These are phyloP conservation scores for Nicotiana rustica DNA, from an alignment of 305 asterid species.

Conservation along the genomic window DNA sequence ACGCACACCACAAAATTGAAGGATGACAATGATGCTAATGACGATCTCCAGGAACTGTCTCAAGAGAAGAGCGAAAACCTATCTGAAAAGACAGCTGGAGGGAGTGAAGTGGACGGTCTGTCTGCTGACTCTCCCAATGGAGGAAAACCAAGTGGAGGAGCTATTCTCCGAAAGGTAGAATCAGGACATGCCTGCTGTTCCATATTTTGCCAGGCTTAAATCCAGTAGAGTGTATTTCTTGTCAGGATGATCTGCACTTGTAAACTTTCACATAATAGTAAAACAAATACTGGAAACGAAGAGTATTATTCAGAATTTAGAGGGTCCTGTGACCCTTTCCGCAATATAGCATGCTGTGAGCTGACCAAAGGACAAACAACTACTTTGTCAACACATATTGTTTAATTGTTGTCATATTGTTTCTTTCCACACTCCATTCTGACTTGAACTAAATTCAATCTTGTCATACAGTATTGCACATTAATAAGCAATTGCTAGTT, in stretches of 20 bases:
- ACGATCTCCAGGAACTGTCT: conserved; percentile 51
- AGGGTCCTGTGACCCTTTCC: background rate
- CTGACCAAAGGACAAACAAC: background rate
- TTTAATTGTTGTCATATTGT: background rate
- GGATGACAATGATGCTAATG: conserved; percentile 56
- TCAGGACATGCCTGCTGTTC: background rate
- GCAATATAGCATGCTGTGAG: conserved; percentile 8
- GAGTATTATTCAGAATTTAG: background rate
- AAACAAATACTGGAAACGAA: conserved; percentile 1
- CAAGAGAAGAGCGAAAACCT: conserved; percentile 46
- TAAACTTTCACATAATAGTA: background rate
- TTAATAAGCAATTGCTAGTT: background rate
- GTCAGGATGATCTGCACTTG: conserved; percentile 3
- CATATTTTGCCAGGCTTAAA: background rate
- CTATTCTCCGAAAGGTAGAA: conserved; percentile 77
- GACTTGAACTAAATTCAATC: background rate
- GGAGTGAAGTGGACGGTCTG: conserved; percentile 44
- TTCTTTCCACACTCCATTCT: background rate
- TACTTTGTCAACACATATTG: background rate
- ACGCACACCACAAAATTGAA: conserved; percentile 58
- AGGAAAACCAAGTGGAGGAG: conserved; percentile 47
- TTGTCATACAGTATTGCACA: background rate
- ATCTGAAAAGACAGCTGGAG: conserved; percentile 43
- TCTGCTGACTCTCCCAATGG: conserved; percentile 46
- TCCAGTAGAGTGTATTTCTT: conserved; percentile 1